phyloP scores from a whole-genome alignment of 2,329 filamentous ascomycete species.

The Pseudogymnoascus sp. region DNA sequence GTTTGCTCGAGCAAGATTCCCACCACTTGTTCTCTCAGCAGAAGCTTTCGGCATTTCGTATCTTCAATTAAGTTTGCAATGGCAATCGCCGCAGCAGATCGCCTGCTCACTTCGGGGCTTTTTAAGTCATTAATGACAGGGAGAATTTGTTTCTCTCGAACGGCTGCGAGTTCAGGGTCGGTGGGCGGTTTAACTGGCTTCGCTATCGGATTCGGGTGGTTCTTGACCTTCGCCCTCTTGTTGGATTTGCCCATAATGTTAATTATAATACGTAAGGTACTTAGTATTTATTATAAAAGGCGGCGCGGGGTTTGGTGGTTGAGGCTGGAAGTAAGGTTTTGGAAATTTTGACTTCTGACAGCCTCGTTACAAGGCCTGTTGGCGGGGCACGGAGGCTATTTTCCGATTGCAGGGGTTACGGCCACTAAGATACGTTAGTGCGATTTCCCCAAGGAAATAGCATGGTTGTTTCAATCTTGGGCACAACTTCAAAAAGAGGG shows the following conservation, averaged over 20 bases:
- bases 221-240: constrained; percentile 44
- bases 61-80: constrained; percentile 57
- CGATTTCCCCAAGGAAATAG: neutral
- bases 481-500: constrained; percentile 2
- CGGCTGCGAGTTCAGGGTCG: constrained; percentile 54
- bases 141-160: constrained; percentile 55
- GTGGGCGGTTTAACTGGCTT: constrained; percentile 53
- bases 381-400: constrained; percentile 1
- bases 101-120: constrained; percentile 50
- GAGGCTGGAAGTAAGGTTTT: neutral
- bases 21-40: constrained; percentile 59
- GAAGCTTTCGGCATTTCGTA: constrained; percentile 52
- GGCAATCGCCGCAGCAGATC: constrained; percentile 50
- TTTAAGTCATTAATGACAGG: constrained; percentile 54
- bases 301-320: neutral
- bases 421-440: constrained; percentile 3
- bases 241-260: constrained; percentile 49
- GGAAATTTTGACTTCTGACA: constrained; percentile 8
- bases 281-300: neutral
- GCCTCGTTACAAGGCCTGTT: constrained; percentile 2
- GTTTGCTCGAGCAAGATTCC: constrained; percentile 55
- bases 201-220: constrained; percentile 46
- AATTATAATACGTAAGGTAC: neutral
- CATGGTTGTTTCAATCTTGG: constrained; percentile 4
- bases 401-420: neutral